Base-by-base conservation (phyloP, 208 protist genomes). In the Phytomonas serpens region DNA sequence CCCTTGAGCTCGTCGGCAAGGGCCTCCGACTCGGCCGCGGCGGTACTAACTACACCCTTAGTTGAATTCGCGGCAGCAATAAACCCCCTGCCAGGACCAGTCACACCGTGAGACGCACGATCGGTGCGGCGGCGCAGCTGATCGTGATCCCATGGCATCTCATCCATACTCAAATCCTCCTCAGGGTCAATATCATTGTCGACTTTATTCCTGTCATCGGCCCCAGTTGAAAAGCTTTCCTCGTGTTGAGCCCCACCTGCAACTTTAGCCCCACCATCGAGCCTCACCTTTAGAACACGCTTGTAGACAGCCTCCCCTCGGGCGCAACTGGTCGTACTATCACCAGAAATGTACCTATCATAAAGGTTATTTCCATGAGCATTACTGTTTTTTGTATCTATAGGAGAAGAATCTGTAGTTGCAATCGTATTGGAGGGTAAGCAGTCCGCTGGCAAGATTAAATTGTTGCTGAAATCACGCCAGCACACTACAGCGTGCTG, bases 391-490 rank as follows among this genome's bases (percentile, higher is more conserved):
- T 57, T 57, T 57, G 7, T 23, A 27, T 57, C 19, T 19, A 27
- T 57, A 57, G 47, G 10, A 57, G 23, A 57, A 27, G 16, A 9
- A 57, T 57, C 16, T 11, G 16, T 27, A 57, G 13, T 16, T 5
- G 16, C 23, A 27, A 57, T 3, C 23, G 19, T 27, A 57, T 27
- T 27, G 19, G 47, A 7, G 47, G 47, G 47, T 57, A 57, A 57
- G 19, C 47, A 57, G 69, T 75, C 71, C 34, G 75, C 38, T 14
- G 82, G 84, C 34, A 85, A 79, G 63, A 94, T 82, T 73, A 94
- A 74, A 77, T 94, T 94, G 75, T 83, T 91, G 38, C 81, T 85
- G 29, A 94, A 70, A 77, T 92, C 89, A 69, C 81, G 90, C 89
- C 89, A 94, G 69, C 87, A 87, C 27, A 94, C 80, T 9, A 93